Evolutionary conservation across 1,284 basidiomycete genomes (phyloP).

Genomic region (Trametes versicolor): DNA sequence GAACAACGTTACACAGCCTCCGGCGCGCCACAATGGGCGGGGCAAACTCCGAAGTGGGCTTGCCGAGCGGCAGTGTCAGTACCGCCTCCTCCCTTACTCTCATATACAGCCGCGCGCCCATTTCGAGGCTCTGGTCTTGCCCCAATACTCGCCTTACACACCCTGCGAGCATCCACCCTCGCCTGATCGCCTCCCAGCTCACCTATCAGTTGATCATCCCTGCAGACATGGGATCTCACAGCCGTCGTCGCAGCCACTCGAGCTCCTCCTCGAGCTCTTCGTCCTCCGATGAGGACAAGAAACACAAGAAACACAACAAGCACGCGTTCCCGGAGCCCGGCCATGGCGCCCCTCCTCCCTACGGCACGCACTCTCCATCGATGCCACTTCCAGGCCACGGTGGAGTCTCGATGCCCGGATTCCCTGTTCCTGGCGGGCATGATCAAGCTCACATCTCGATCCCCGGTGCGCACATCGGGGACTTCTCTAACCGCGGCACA

Average conservation of each 20-base stretch:
- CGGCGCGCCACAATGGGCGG: background rate
- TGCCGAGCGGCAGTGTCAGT: background rate
- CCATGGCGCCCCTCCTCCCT: slow-evolving; percentile 20
- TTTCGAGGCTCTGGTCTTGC: no score
- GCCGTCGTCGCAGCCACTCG: slow-evolving; percentile 40
- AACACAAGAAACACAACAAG: slow-evolving; percentile 36
- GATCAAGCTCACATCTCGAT: slow-evolving; percentile 2
- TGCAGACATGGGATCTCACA: slow-evolving; percentile 28
- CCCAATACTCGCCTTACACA: background rate
- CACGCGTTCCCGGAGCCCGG: slow-evolving; percentile 21
- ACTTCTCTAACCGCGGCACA: slow-evolving; percentile 14
- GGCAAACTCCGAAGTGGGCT: background rate
- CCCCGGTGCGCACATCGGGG: slow-evolving; percentile 20
- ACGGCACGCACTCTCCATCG: slow-evolving; percentile 15
- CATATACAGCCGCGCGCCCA: background rate
- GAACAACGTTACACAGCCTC: background rate
- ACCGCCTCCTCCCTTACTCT: background rate
- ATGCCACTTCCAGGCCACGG: slow-evolving; percentile 17
- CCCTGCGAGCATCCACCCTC: background rate
- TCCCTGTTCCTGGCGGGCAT: slow-evolving; percentile 23
- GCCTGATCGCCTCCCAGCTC: background rate
- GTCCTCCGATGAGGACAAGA: slow-evolving; percentile 35
- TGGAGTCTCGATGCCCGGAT: slow-evolving; percentile 19
- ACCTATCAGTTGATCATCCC: background rate
- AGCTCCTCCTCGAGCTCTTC: slow-evolving; percentile 36